A percentile compares a stretch with the other conserved stretches of the same genome.
These are phyloP conservation scores for Fraxinus velutina DNA, from an alignment of 305 asterid genomes.

Conservation along the genomic window DNA sequence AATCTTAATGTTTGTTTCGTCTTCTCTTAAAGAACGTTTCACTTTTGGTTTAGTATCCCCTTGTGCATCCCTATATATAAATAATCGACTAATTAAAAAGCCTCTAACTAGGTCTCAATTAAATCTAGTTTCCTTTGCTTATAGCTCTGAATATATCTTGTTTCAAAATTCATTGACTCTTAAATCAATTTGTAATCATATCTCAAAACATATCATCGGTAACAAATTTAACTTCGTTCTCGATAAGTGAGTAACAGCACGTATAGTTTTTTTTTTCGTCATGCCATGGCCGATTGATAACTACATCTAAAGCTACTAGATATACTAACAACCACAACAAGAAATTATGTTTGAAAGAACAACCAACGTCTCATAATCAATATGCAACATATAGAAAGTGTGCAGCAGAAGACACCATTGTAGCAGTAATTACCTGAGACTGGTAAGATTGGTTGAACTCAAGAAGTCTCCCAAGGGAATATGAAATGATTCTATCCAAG, in stretches of 20 bases:
- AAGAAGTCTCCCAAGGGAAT: conserved; percentile 49
- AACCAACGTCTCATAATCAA: background rate
- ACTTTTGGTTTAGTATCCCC: too few species aligned
- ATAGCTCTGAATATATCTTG: too few species aligned
- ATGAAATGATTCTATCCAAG: conserved; percentile 90
- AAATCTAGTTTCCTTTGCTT: too few species aligned
- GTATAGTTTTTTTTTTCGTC: background rate
- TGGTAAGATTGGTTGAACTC: conserved; percentile 25
- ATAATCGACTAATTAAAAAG: too few species aligned
- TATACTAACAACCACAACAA: background rate
- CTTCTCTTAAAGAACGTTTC: too few species aligned
- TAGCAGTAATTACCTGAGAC: conserved; percentile 48
- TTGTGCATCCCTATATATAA: too few species aligned
- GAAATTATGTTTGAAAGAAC: background rate
- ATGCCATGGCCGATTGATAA: background rate
- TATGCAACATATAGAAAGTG: background rate
- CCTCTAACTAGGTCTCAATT: too few species aligned
- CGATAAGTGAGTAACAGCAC: too few species aligned
- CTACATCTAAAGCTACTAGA: background rate
- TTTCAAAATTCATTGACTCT: too few species aligned
- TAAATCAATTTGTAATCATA: background rate
- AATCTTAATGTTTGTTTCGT: background rate
- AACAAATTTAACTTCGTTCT: too few species aligned
- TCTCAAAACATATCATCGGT: background rate
- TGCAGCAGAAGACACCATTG: background rate